Base-by-base conservation (phyloP, 805 yeast species). In the Teunomyces tritomae region DNA sequence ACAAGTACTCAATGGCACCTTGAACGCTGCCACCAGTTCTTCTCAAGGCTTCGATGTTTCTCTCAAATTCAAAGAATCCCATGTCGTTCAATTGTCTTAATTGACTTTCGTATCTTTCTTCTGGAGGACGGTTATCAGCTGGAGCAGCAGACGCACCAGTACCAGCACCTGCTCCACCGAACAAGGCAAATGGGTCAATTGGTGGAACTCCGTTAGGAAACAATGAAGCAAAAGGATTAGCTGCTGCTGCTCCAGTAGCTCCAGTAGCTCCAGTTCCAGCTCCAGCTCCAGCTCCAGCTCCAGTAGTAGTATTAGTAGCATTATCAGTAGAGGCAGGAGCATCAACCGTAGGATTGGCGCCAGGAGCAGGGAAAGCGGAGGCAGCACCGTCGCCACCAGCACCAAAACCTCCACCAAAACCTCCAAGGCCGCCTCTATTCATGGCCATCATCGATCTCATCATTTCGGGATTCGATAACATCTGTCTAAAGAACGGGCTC, bases 21-120 rank as follows among this genome's bases (percentile, higher is more conserved):
- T 92, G 97, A 24, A 92, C 97, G 53, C 91, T 88, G 7, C 99
- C 99, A 29, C 99, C 99, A 47, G 92, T 83, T 70, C 98, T 83
- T 72, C 97, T 83, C 58, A 94, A 77, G 1, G 98, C 98, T 27
- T 83, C 84, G 20, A 94, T 90, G 62, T 94, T 94, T 56, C 88
- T 79, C 56, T 92, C 98, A 63, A 92, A 92, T 56, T 92, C 97
- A 56, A 80, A 82, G 71, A 92, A 92, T n/a, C 78, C 78, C 78
- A 73, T 73, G 51, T 73, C 78, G 56, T 73, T 73, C 57, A 73
- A 68, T 55, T 72, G 78, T 52, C 75, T 61, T 58, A 73, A 68
- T 52, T 73, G 77, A 37, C 49, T 56, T 52, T 68, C 75, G 57
- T 69, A 73, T 45, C 74, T 61, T 56, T 70, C 78, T 58, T 73